Percentiles rank a stretch among this genome's conserved stretches.
Evolutionary conservation across 208 protist genomes (phyloP).

Genomic region (Trypanosoma vivax): DNA sequence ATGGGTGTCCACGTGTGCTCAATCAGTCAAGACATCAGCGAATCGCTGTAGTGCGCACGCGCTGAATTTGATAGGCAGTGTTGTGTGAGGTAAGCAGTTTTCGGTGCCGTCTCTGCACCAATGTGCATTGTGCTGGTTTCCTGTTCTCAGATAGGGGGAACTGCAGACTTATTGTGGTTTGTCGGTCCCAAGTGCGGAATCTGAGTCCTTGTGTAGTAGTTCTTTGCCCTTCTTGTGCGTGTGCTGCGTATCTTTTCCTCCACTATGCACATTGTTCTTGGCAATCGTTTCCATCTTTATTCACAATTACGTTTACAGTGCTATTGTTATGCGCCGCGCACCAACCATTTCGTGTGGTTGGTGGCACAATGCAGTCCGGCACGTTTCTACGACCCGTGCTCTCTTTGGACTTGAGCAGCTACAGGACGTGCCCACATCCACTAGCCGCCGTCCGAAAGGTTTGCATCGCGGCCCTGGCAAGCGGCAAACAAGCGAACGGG

Average conservation of each 20-base stretch:
- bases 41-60: constrained; percentile 33
- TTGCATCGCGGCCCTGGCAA: constrained; percentile 82
- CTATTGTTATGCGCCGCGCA: constrained; percentile 5
- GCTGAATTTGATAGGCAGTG: neutral
- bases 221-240: too few species aligned
- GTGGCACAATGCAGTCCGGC: neutral
- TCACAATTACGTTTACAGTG: neutral
- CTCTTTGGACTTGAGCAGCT: constrained; percentile 71
- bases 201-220: too few species aligned
- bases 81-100: too few species aligned
- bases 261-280: neutral
- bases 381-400: constrained; percentile 20
- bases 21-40: constrained; percentile 74
- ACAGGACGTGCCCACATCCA: constrained; percentile 81
- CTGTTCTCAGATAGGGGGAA: too few species aligned
- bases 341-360: neutral
- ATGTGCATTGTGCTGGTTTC: neutral
- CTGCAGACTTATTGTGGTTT: too few species aligned
- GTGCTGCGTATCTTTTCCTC: too few species aligned
- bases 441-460: constrained; percentile 63
- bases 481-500: constrained; percentile 67
- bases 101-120: too few species aligned
- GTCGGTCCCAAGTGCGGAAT: too few species aligned
- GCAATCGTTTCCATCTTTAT: neutral
- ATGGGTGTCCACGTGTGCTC: constrained; percentile 81